These are phyloP conservation scores for Hypholoma sublateritium DNA, from an alignment of 768 basidiomycete genomes.

Conservation along the genomic window DNA sequence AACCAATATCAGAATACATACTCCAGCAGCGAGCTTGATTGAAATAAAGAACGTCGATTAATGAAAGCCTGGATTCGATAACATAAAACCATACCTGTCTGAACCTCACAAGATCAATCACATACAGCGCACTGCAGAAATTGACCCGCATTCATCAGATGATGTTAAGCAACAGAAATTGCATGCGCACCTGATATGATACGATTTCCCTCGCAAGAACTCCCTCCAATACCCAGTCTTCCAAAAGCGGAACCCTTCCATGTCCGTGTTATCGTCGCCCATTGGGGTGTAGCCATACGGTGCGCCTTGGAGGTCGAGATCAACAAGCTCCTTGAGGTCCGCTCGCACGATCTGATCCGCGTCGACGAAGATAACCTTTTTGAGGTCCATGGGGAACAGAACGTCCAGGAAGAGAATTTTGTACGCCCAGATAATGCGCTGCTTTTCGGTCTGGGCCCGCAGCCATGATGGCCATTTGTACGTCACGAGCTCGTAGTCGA, in stretches of 20 bases:
- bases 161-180: neutral
- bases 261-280: conserved; percentile 92
- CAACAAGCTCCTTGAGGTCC: conserved; percentile 94
- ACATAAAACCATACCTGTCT: conserved; percentile 56
- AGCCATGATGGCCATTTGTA: conserved; percentile 99
- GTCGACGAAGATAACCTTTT: conserved; percentile 99
- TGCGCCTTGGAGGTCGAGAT: conserved; percentile 87
- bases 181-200: conserved; percentile 84
- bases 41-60: neutral
- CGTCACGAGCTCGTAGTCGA: conserved; percentile 96
- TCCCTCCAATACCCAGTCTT: conserved; percentile 96
- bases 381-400: conserved; percentile 97
- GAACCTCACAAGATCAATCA: conserved; percentile 94
- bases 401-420: conserved; percentile 99
- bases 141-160: neutral
- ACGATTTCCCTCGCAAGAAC: conserved; percentile 78
- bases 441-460: conserved; percentile 95
- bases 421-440: conserved; percentile 98
- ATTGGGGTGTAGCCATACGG: conserved; percentile 97
- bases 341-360: conserved; percentile 96
- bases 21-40: conserved; percentile 50
- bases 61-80: neutral
- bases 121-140: conserved; percentile 79
- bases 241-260: conserved; percentile 99
- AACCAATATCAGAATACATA: conserved; percentile 24